phyloP scores from a whole-genome alignment of 306 rosid species.

The Cucumis cinereus region DNA sequence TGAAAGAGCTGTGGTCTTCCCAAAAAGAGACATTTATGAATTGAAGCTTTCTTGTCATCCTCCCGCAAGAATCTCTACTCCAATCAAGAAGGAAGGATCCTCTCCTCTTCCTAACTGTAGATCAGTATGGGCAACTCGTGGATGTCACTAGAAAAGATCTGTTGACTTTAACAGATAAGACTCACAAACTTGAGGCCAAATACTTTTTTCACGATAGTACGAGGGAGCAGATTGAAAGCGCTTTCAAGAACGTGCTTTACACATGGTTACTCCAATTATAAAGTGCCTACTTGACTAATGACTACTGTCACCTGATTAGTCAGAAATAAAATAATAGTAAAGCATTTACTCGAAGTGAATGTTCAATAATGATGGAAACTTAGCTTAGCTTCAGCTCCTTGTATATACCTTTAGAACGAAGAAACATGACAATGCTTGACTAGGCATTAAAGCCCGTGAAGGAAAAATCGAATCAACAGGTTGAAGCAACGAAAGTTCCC shows the following conservation, averaged over 20 bases:
- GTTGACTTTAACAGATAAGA: background rate
- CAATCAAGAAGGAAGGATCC: background rate
- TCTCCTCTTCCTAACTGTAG: background rate
- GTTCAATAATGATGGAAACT: background rate
- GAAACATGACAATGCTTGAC: slow-evolving; percentile 85
- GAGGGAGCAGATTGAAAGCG: background rate
- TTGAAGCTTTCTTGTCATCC: background rate
- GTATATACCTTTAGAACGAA: slow-evolving; percentile 66
- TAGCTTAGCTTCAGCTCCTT: slow-evolving; percentile 8
- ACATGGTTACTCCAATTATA: background rate
- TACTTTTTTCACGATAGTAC: background rate
- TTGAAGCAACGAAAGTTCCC: slow-evolving; percentile 81
- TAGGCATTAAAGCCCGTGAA: slow-evolving; percentile 55
- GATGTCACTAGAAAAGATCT: background rate
- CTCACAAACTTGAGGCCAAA: background rate
- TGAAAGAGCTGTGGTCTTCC: background rate
- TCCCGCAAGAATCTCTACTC: background rate
- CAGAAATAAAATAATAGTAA: background rate
- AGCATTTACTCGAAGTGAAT: background rate
- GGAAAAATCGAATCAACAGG: slow-evolving; percentile 60
- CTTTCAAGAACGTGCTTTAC: background rate
- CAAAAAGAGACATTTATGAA: background rate
- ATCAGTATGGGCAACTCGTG: background rate
- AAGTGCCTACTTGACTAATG: background rate
- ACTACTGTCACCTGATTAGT: background rate